Evolutionary conservation across 176 grass and related monocot genomes (phyloP).

Genomic region (Hyparrhenia diplandra): DNA sequence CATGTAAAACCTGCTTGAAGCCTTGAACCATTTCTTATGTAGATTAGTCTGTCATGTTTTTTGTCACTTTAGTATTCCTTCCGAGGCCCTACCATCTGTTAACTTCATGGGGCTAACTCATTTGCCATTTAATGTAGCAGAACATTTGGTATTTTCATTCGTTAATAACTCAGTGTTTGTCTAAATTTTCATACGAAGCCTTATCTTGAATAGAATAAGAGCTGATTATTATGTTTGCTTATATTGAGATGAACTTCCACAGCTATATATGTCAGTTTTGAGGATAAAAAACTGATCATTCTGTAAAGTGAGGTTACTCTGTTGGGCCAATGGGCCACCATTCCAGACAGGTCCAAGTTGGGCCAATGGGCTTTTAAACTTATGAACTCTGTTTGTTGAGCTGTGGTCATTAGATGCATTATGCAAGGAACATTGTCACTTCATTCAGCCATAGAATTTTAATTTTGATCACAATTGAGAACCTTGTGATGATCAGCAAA

Average conservation of each 20-base stretch:
- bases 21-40: not conserved
- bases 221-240: not conserved
- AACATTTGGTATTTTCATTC: not conserved
- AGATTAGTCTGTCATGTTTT: not conserved
- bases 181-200: not conserved
- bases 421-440: not conserved
- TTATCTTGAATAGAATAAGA: not conserved
- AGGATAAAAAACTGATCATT: not conserved
- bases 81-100: not conserved
- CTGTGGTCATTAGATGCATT: not conserved
- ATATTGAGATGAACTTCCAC: not conserved
- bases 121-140: not conserved
- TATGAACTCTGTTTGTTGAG: not conserved
- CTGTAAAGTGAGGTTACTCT: not conserved
- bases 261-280: not conserved
- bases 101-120: not conserved
- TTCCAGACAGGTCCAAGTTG: not conserved
- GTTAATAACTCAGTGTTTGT: not conserved
- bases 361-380: not conserved
- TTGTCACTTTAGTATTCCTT: not conserved
- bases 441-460: not conserved
- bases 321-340: not conserved
- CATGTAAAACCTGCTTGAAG: not conserved
- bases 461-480: not conserved
- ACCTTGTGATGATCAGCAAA: not conserved